A percentile compares a stretch with the other conserved stretches of the same genome.
phyloP scores from a whole-genome alignment of 2,329 filamentous ascomycete species.

The Penicillium sp. region DNA sequence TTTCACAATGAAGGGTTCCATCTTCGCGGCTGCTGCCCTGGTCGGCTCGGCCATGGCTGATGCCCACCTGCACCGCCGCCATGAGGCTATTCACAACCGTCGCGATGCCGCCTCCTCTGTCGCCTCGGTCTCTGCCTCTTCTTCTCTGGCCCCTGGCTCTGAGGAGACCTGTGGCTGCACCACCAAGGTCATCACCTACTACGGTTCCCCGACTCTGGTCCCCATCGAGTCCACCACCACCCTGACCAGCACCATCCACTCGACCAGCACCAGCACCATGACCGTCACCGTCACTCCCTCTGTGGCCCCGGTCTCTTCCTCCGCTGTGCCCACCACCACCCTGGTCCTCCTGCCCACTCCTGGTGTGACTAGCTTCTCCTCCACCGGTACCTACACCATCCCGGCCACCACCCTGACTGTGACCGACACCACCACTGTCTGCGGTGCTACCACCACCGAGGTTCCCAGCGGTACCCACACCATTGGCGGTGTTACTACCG shows the following conservation, averaged over 20 bases:
- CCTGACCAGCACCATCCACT: slow-evolving; percentile 43
- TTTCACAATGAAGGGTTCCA: slow-evolving; percentile 74
- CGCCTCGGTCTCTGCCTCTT: slow-evolving; percentile 13
- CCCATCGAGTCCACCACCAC: slow-evolving; percentile 36
- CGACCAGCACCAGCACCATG: slow-evolving; percentile 48
- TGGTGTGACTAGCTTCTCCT: slow-evolving; percentile 61
- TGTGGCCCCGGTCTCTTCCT: slow-evolving; percentile 25
- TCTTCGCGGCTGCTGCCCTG: slow-evolving; percentile 63
- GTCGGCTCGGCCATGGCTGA: slow-evolving; percentile 62
- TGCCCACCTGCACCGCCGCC: slow-evolving; percentile 61
- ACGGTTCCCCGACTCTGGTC: slow-evolving; percentile 66
- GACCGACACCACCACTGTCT: slow-evolving; percentile 70
- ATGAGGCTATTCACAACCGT: slow-evolving; percentile 66
- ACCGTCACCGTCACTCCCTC: slow-evolving; percentile 43
- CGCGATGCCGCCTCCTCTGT: slow-evolving; percentile 37
- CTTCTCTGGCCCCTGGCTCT: slow-evolving; percentile 29
- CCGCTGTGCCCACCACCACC: slow-evolving; percentile 19
- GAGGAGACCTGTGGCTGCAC: slow-evolving; percentile 70
- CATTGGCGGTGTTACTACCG: slow-evolving; percentile 73
- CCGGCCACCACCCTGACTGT: slow-evolving; percentile 74
- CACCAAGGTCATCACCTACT: slow-evolving; percentile 75
- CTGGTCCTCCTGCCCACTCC: slow-evolving; percentile 53
- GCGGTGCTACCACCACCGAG: slow-evolving; percentile 66
- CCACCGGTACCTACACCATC: slow-evolving; percentile 76
- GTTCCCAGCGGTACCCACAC: slow-evolving; percentile 71